A percentile compares a stretch with the other conserved stretches of the same genome.
phyloP scores from a whole-genome alignment of 495 filamentous ascomycete genomes.

The Neurospora cerealis region DNA sequence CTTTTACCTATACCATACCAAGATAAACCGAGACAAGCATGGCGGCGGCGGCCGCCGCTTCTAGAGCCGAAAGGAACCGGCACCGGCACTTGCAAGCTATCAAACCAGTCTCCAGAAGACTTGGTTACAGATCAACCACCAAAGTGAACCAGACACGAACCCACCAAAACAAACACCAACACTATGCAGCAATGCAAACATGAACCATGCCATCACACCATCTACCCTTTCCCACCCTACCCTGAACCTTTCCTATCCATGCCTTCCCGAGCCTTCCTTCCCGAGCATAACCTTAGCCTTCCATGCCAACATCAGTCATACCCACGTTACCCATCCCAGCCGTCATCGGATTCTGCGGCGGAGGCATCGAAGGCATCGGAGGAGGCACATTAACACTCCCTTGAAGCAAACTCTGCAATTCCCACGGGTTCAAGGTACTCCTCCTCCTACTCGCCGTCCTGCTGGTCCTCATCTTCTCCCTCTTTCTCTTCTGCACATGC shows the following conservation, averaged over 20 bases:
- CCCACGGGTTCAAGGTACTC: conserved; percentile 64
- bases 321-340: not conserved
- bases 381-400: conserved; percentile 4
- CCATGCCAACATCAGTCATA: not conserved
- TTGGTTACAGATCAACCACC: not conserved
- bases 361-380: not conserved
- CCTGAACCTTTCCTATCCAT: not conserved
- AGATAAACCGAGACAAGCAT: not conserved
- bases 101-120: no score
- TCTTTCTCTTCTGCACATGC: conserved; percentile 30
- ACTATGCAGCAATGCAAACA: not conserved
- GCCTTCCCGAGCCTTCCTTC: not conserved
- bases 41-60: not conserved
- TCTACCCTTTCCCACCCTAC: not conserved
- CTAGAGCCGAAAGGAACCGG: not conserved
- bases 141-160: not conserved
- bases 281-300: not conserved
- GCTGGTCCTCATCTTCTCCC: conserved; percentile 31
- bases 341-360: not conserved
- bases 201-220: not conserved
- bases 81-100: not conserved
- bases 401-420: conserved; percentile 44
- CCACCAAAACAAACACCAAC: not conserved
- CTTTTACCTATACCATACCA: not conserved
- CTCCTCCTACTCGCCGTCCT: conserved; percentile 45